Conservation (phyloP, 2,329 filamentous ascomycete species). For the Xylariomycetidae sp. region DNA sequence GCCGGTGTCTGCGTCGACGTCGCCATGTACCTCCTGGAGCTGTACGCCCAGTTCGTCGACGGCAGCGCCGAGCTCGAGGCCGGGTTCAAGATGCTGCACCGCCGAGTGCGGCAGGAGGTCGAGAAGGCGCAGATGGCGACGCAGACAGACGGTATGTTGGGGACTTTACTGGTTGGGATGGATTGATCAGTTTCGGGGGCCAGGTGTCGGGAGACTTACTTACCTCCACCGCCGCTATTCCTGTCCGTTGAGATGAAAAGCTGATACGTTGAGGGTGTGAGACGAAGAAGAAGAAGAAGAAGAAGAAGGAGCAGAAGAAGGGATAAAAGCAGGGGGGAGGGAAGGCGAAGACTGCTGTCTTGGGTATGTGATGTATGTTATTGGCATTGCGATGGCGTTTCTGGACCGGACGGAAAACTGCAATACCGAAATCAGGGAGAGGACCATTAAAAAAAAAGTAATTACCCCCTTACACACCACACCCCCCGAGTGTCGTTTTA, state of each 20-base stretch:
- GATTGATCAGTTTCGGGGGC: constrained; percentile 10
- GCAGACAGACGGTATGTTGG: constrained; percentile 83
- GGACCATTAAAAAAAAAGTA: too few species aligned
- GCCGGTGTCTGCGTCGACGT: constrained; percentile 79
- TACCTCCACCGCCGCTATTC: too few species aligned
- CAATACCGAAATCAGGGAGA: too few species aligned
- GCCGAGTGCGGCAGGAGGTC: constrained; percentile 69
- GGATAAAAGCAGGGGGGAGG: background rate
- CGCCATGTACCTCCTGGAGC: constrained; percentile 74
- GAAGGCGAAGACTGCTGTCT: too few species aligned
- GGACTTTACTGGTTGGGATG: constrained; percentile 55
- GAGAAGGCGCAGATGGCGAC: constrained; percentile 80
- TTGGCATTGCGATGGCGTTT: too few species aligned
- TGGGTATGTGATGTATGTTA: too few species aligned
- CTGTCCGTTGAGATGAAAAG: too few species aligned
- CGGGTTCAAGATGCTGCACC: constrained; percentile 64
- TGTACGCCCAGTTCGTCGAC: constrained; percentile 78
- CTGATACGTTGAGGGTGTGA: background rate
- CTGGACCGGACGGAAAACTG: too few species aligned
- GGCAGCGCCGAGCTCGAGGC: constrained; percentile 68
- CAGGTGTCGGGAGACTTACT: background rate
- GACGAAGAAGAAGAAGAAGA: background rate
- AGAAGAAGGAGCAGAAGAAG: too few species aligned
- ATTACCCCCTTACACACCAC: too few species aligned
- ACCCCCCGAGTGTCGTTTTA: too few species aligned